Conservation (phyloP, 2,329 filamentous ascomycete species). For the Pseudonectria foliicola region DNA sequence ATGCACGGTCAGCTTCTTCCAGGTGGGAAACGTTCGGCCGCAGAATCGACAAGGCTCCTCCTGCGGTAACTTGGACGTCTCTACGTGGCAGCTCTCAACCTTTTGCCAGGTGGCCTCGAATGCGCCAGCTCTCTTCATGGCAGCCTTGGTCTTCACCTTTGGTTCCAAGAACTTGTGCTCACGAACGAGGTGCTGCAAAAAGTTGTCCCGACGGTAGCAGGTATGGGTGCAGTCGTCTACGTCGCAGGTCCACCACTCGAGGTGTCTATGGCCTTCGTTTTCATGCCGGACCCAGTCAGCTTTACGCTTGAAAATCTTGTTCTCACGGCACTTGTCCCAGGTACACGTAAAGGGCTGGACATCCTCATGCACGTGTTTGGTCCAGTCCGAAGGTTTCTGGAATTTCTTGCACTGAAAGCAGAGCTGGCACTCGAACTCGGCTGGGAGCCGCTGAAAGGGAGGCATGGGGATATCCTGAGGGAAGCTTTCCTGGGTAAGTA, state of each 20-base stretch:
- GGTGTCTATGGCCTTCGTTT: conserved; percentile 80
- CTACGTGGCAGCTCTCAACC: conserved; percentile 69
- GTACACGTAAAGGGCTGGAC: conserved; percentile 91
- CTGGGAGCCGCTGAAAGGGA: conserved; percentile 67
- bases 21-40: conserved; percentile 68
- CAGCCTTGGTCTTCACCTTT: conserved; percentile 66
- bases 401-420: conserved; percentile 83
- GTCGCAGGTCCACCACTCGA: conserved; percentile 87
- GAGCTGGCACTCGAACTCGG: conserved; percentile 82
- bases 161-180: conserved; percentile 85
- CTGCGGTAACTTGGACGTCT: conserved; percentile 57
- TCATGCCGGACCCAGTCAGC: conserved; percentile 95
- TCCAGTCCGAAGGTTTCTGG: conserved; percentile 91
- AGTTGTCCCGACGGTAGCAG: conserved; percentile 87
- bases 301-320: conserved; percentile 91
- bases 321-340: conserved; percentile 72
- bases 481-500: conserved; percentile 66
- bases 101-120: conserved; percentile 65
- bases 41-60: conserved; percentile 86
- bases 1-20: conserved; percentile 94
- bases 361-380: conserved; percentile 91
- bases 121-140: conserved; percentile 51
- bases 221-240: conserved; percentile 72
- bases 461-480: conserved; percentile 76
- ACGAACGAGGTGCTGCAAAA: conserved; percentile 83